Evolutionary conservation across 768 basidiomycete genomes (phyloP).

Genomic region (Tylopilus rubrobrunneus): DNA sequence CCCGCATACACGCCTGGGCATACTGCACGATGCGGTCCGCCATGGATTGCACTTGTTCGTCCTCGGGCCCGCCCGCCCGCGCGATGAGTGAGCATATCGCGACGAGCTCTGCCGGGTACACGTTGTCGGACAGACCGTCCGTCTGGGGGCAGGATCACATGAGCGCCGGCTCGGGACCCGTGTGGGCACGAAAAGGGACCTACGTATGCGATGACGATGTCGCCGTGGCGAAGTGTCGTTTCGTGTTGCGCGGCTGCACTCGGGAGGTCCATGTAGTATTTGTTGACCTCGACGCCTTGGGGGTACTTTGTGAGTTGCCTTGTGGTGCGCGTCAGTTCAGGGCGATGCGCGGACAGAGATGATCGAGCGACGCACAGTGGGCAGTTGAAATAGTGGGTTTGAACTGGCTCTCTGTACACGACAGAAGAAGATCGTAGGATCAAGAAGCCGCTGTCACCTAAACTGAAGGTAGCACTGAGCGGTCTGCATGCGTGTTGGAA

Average conservation of each 20-base stretch:
- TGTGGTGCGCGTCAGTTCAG: constrained; percentile 1
- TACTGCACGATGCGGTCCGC: constrained; percentile 72
- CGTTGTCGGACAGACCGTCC: constrained; percentile 53
- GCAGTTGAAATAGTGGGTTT: constrained; percentile 35
- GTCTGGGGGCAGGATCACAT: constrained; percentile 34
- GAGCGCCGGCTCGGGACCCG: not conserved
- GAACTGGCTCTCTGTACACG: constrained; percentile 40
- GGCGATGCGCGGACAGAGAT: not conserved
- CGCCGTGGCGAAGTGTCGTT: constrained; percentile 48
- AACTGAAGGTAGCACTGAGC: constrained; percentile 35
- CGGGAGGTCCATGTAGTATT: constrained; percentile 34
- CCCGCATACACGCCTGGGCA: constrained; percentile 66
- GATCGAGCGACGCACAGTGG: constrained; percentile 24
- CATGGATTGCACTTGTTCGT: constrained; percentile 61
- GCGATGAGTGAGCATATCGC: constrained; percentile 66
- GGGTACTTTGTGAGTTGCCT: constrained; percentile 38
- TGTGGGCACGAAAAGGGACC: constrained; percentile 8
- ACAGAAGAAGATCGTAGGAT: constrained; percentile 67
- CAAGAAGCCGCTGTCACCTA: constrained; percentile 77
- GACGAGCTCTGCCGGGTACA: constrained; percentile 65
- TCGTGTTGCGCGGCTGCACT: constrained; percentile 43
- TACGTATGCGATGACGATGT: constrained; percentile 50
- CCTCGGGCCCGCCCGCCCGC: constrained; percentile 53
- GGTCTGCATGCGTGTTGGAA: not conserved
- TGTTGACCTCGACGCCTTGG: constrained; percentile 2